Base-by-base conservation (phyloP, 805 yeast genomes). In the Schwanniomyces pseudopolymorphus region DNA sequence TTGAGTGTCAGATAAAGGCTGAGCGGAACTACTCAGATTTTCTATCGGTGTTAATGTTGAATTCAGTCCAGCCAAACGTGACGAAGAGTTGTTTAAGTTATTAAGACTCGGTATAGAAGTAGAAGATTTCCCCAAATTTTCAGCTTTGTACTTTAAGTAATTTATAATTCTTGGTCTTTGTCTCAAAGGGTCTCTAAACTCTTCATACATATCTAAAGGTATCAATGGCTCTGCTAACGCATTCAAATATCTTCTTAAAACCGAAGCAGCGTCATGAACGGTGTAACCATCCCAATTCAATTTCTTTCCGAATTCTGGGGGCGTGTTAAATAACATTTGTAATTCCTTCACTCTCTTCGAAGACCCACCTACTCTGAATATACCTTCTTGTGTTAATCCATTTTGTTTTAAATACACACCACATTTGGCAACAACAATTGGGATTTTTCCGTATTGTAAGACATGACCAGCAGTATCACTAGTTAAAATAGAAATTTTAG, bases 251-350 rank as follows among this genome's bases (percentile, higher is more conserved):
- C 99, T 75, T 61, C 98, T 78, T 47, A 94, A 78, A 19, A 94
- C 74, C 16, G 94, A 87, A 1, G 98, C 96, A 1, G 97, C 97
- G 66, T 94, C 99, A 68, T 94, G 99, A 10, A 92, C 97, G 0
- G 90, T 89, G 67, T 82, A 94, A 0, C 96, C 92, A 41, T 88
- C 90, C 99, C 98, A 94, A 54, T 79, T 80, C 39, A 91, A 77
- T 54, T 85, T 86, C 42, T 89, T 80, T 14, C 99, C 99, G 62
- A 86, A 94, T 49, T 81, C 83, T 0, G 99, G 98, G 2, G 97
- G 89, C 1, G 87, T 69, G 45, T 91, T 88, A 70, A 94, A 94
- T 11, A 84, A 75, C 33, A 80, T 77, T 63, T 94, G 98, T 33
- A 94, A 74, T 54, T 89, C 91, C 56, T 89, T 87, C 31, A 94